A percentile compares a stretch with the other conserved stretches of the same genome.
These are phyloP conservation scores for Zygnema circumcarinatum DNA, from an alignment of 139 green algal genomes.

Conservation along the genomic window DNA sequence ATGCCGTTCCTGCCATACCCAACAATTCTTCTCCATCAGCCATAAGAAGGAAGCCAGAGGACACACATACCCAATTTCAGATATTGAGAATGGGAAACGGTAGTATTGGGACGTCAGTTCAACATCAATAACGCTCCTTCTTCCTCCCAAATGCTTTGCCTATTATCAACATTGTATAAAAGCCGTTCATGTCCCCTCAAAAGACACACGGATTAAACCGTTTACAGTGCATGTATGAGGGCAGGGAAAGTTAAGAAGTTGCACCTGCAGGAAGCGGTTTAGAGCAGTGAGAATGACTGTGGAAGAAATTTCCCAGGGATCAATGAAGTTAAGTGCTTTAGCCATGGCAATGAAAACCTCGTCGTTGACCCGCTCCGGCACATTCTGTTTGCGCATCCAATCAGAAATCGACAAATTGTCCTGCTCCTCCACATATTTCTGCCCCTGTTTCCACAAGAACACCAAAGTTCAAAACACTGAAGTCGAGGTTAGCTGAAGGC, in stretches of 20 bases:
- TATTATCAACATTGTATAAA: no score
- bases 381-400: conserved; percentile 92
- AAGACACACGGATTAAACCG: no score
- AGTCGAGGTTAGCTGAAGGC: no score
- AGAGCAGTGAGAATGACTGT: conserved; percentile 94
- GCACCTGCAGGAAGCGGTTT: conserved; percentile 89
- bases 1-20: conserved; percentile 70
- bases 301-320: conserved; percentile 96
- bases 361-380: conserved; percentile 94
- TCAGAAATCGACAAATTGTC: conserved; percentile 92
- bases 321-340: conserved; percentile 99
- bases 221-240: no score
- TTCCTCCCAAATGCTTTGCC: no score
- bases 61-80: conserved; percentile 5
- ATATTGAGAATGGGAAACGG: no score
- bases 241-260: no score
- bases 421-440: conserved; percentile 91
- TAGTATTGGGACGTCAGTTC: no score
- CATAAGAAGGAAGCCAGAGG: conserved; percentile 3
- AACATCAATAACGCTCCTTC: no score
- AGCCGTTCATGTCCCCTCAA: no score
- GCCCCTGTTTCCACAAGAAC: conserved; percentile 68
- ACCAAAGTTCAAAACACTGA: no score
- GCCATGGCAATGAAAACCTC: conserved; percentile 99
- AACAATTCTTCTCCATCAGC: not conserved